These are phyloP conservation scores for Fusarium papillatum DNA, from an alignment of 2,329 filamentous ascomycete genomes.

Conservation along the genomic window DNA sequence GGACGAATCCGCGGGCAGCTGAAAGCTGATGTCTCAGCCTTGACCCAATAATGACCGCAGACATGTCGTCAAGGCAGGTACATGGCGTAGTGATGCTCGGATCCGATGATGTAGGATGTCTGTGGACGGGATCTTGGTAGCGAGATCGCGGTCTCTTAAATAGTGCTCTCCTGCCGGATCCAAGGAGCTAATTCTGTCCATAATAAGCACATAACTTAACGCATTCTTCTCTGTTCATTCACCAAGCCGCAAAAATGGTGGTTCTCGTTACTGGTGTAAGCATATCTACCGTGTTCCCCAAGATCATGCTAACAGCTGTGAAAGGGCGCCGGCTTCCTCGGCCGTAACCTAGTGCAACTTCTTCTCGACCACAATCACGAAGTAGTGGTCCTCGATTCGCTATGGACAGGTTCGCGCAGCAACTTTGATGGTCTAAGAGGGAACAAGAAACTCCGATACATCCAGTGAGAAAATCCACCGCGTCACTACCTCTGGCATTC, in stretches of 20 bases:
- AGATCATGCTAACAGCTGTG: neutral
- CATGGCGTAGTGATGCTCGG: neutral
- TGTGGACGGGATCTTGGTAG: neutral
- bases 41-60: neutral
- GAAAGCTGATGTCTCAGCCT: neutral
- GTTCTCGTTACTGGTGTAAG: neutral
- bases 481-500: neutral
- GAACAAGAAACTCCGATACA: slow-evolving; percentile 25
- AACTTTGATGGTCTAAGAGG: slow-evolving; percentile 17
- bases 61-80: neutral
- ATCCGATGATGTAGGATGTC: neutral
- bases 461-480: slow-evolving; percentile 9
- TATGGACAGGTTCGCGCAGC: slow-evolving; percentile 33
- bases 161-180: neutral
- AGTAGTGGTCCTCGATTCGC: slow-evolving; percentile 32
- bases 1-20: neutral
- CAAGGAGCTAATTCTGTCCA: too few species aligned
- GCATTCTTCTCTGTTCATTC: neutral
- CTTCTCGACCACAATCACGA: slow-evolving; percentile 25
- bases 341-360: slow-evolving; percentile 31
- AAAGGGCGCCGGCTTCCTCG: slow-evolving; percentile 39
- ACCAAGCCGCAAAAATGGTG: neutral
- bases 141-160: neutral
- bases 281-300: neutral
- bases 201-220: neutral